Base-by-base conservation (phyloP, 768 basidiomycete genomes). In the Termitomyces bulborhizus region DNA sequence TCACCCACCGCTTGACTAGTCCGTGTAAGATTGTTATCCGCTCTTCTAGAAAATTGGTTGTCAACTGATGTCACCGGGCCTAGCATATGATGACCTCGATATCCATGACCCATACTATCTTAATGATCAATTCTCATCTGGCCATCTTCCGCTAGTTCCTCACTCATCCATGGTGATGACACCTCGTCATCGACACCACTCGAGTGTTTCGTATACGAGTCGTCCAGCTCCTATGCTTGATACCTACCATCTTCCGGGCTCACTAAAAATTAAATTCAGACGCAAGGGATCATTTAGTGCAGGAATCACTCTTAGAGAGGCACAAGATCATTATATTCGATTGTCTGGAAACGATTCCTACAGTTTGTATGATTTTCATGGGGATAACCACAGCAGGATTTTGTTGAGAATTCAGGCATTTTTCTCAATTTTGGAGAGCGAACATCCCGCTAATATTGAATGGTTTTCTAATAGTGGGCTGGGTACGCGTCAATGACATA, bases 401-500 rank as follows among this genome's bases (percentile, higher is more conserved):
- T 71, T 80, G 51, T 71, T 88, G 42, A 83, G 77, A 66, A 70
- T 89, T 56, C 78, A 79, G 70, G 87, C 85, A 62, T 42, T 81
- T 71, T 18, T 44, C 36, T n/a, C 39, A 40, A 12, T 44, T 45
- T 16, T 6, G 43, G 8, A 32, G 36, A 12, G 12, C 26, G 8
- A 36, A 36, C 21, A 4, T 27, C 46, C 46, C 9, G 26, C 21
- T 40, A 12, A 37, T 45, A 26, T 18, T 31, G 13, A 13, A 26
- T 40, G 46, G n/a, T 53, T 1, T 56, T 53, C 47, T 44, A 6
- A 29, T 24, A 88, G 87, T 90, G 86, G 86, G 73, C 79, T 42
- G 86, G 86, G 1, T 87, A 88, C 62, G 68, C 76, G 41, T 78
- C 86, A 8, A 76, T 87, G 67, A 87, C 84, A 41, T 90, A 88